These are phyloP conservation scores for Zasmidium citrigriseum DNA, from an alignment of 2,329 filamentous ascomycete species.

Conservation along the genomic window DNA sequence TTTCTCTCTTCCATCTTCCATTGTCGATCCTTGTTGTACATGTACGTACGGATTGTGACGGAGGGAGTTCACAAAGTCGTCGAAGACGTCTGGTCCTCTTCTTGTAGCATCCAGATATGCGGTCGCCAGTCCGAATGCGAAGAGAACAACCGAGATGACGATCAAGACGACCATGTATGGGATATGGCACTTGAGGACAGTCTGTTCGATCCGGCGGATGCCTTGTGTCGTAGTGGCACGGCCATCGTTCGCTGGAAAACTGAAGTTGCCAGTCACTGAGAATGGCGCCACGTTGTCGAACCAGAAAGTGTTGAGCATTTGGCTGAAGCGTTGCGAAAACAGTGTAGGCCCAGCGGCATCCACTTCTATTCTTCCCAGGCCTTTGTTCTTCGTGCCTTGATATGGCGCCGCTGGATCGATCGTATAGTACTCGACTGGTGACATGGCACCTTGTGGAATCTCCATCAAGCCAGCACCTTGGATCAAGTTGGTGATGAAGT, in stretches of 20 bases:
- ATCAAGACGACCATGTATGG: conserved; percentile 15
- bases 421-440: not conserved
- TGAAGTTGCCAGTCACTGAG: not conserved
- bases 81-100: conserved; percentile 19
- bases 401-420: not conserved
- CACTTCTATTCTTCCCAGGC: not conserved
- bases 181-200: not conserved
- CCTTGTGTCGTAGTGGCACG: not conserved
- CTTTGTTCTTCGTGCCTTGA: not conserved
- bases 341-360: not conserved
- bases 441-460: not conserved
- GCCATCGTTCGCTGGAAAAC: not conserved
- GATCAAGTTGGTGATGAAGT: not conserved
- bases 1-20: conserved; percentile 17
- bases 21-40: conserved; percentile 2
- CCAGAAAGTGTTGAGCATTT: not conserved
- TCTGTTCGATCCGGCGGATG: not conserved
- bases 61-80: conserved; percentile 18
- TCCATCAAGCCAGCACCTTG: not conserved
- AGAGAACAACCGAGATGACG: conserved; percentile 13
- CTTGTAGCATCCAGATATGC: conserved; percentile 17
- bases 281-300: not conserved
- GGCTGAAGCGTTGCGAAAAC: not conserved
- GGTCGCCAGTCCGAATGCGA: conserved; percentile 12
- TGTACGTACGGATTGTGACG: conserved; percentile 17